Evolutionary conservation across 2,329 filamentous ascomycete genomes (phyloP), one percentile per base, ranked within the genome.

Genomic region (Bimuria novae-zelandiae): DNA sequence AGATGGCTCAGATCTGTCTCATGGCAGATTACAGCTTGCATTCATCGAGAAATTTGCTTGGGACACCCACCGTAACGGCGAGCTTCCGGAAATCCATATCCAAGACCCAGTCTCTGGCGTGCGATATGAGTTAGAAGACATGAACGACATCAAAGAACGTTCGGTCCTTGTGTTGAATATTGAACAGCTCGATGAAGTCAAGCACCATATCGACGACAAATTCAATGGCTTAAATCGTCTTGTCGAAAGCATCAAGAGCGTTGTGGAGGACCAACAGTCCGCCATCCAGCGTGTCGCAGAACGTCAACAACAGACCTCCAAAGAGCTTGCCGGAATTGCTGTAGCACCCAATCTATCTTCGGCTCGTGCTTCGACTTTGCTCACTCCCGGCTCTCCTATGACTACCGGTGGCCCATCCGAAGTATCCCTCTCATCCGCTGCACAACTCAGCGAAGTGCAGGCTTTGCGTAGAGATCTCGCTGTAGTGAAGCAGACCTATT

Each of bases 11-110:
- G 91, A 93, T 57, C 80, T 99, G 10, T 93, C 90, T 2, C 88
- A 97, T 54, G 92, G 92, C 1, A 85, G 92, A 21, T 76, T 99
- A 52, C 93, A 99, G 72, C 82, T 99, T 23, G 93, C 94, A 0
- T 99, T 99, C 65, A 99, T 99, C 63, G 94, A 99, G 63, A 99
- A 97, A 71, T 99, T 99, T 70, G 94, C 93, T 0, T 99, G 95
- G 92, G 97, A 96, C 65, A 97, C 93, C 0, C 92, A 97, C 64
- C 89, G 91, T 55, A 95, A 97, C 65, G 94, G 94, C 7, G 94
- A 99, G 70, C 77, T 99, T 40, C 94, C 94, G 0, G 94, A 99
- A 65, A 97, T 99, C 14, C 97, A 99, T 72, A 94, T 99, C 14
- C 94, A 99, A 72, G 94, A 99, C 71, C 89, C 92, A 0, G 84